Evolutionary conservation across 2,329 filamentous ascomycete species (phyloP).

Genomic region (Aspergillus hiratsukae): DNA sequence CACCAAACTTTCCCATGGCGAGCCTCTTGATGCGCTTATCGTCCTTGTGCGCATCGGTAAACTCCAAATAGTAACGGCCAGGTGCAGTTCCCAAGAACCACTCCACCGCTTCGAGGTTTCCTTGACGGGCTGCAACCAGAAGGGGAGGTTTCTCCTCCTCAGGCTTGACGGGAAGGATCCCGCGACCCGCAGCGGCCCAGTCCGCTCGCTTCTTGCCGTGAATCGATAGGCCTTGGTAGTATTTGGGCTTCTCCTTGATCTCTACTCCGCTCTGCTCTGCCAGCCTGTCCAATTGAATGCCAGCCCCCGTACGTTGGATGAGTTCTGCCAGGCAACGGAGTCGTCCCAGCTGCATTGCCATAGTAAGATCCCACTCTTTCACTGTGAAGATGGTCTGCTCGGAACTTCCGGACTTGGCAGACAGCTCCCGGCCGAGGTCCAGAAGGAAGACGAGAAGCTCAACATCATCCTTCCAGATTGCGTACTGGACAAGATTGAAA

Average conservation of each 20-base stretch:
- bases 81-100: constrained; percentile 74
- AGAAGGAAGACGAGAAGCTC: constrained; percentile 54
- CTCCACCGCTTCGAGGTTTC: constrained; percentile 64
- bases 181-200: constrained; percentile 64
- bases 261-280: constrained; percentile 63
- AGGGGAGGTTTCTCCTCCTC: background rate
- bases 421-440: constrained; percentile 41
- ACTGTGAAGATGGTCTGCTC: constrained; percentile 12
- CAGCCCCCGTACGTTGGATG: constrained; percentile 63
- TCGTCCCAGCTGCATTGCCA: constrained; percentile 42
- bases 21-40: constrained; percentile 46
- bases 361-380: constrained; percentile 27
- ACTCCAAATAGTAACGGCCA: constrained; percentile 63
- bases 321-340: constrained; percentile 46
- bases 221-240: constrained; percentile 73
- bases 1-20: constrained; percentile 47
- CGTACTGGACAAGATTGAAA: constrained; percentile 37
- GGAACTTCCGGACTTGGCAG: background rate
- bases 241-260: constrained; percentile 60
- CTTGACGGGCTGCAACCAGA: constrained; percentile 5
- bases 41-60: constrained; percentile 57
- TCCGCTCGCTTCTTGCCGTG: constrained; percentile 69
- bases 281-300: constrained; percentile 64
- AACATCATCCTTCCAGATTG: constrained; percentile 52
- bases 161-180: background rate